Conservation (phyloP, 177 flowering plant species). For the Vitis hybrid region DNA sequence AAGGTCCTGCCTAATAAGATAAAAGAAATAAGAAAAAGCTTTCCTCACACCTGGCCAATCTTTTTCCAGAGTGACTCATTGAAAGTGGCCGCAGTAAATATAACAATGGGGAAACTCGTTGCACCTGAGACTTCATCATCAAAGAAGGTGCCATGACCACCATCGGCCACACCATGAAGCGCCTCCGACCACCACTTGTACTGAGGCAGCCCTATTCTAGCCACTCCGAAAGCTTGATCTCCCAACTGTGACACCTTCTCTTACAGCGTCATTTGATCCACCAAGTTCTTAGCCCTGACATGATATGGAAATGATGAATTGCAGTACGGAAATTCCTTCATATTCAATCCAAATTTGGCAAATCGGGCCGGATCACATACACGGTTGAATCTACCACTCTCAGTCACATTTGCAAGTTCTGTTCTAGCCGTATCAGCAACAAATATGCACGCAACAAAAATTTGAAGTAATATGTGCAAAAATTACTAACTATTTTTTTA, state of each 20-base stretch:
- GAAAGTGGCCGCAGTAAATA: conserved; percentile 31
- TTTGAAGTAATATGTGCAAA: too few relatives aligned
- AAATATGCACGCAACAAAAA: too few relatives aligned
- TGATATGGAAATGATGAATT: too few relatives aligned
- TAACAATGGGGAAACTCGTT: conserved; percentile 31
- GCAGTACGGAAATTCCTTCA: too few relatives aligned
- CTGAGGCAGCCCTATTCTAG: conserved; percentile 16
- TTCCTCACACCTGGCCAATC: conserved; percentile 23
- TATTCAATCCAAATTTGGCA: too few relatives aligned
- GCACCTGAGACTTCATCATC: conserved; percentile 23
- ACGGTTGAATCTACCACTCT: too few relatives aligned
- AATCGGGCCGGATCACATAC: too few relatives aligned
- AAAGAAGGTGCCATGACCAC: conserved; percentile 22
- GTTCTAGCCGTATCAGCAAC: too few relatives aligned
- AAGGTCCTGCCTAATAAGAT: too few relatives aligned
- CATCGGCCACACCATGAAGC: conserved; percentile 32
- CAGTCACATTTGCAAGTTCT: too few relatives aligned
- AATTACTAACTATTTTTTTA: too few relatives aligned
- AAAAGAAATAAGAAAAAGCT: too few relatives aligned
- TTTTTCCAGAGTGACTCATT: conserved; percentile 25
- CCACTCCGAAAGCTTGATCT: conserved; percentile 18
- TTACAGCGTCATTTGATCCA: conserved; percentile 24
- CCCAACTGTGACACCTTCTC: conserved; percentile 30
- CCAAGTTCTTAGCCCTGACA: conserved; percentile 8
- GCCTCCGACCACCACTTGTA: conserved; percentile 50